Conservation (phyloP, 1,284 basidiomycete genomes). For the Ceratobasidium sp. region DNA sequence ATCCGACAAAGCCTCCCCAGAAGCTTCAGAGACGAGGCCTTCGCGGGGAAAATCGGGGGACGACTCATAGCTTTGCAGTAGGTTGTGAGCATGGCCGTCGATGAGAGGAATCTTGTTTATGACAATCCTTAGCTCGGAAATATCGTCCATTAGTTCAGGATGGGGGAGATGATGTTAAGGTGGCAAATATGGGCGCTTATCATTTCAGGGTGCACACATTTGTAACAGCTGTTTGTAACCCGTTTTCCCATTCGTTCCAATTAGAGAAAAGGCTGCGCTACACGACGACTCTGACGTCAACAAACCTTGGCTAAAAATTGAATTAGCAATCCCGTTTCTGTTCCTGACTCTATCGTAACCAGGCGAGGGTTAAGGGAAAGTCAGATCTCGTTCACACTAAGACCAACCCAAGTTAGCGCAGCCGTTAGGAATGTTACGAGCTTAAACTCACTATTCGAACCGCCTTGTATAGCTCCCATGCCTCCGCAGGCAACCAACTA, state of each 20-base stretch:
- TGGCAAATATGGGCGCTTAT: too few species aligned
- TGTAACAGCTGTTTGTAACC: too few species aligned
- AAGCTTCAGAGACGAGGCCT: conserved; percentile 73
- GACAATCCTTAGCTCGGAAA: not conserved
- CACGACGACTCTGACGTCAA: too few species aligned
- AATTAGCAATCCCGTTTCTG: too few species aligned
- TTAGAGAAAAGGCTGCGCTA: too few species aligned
- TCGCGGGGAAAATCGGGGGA: conserved; percentile 66
- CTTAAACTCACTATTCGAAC: conserved; percentile 65
- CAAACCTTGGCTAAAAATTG: not conserved
- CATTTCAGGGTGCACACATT: too few species aligned
- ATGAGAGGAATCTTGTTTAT: conserved; percentile 61
- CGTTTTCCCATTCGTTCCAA: too few species aligned
- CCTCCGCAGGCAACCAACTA: conserved; percentile 64
- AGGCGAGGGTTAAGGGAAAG: not conserved
- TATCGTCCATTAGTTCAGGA: too few species aligned
- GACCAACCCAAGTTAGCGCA: not conserved
- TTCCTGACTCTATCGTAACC: too few species aligned
- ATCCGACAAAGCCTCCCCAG: conserved; percentile 67
- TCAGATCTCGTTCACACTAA: conserved; percentile 6
- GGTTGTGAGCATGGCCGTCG: conserved; percentile 82
- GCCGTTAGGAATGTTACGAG: not conserved
- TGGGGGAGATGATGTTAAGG: too few species aligned
- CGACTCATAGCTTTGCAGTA: conserved; percentile 66
- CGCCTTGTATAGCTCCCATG: conserved; percentile 64